Evolutionary conservation across 1,284 basidiomycete species (phyloP).

Genomic region (Cryptococcus depauperatus): DNA sequence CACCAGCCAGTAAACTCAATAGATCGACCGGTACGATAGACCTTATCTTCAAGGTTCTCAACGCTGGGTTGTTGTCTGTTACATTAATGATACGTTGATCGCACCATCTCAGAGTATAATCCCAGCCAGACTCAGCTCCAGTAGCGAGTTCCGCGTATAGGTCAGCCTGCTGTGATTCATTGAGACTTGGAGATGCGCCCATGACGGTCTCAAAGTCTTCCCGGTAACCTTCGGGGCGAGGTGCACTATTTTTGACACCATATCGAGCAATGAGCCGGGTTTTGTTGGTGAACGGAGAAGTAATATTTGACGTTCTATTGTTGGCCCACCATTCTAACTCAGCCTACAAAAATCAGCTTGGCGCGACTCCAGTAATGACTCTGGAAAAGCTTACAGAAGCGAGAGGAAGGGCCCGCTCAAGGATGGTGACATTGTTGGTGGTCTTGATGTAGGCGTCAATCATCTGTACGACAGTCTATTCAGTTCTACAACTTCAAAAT

Average conservation of each 20-base stretch:
- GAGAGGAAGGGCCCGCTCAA: constrained; percentile 57
- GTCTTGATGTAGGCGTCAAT: constrained; percentile 56
- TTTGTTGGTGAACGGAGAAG: constrained; percentile 61
- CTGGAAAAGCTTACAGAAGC: constrained; percentile 48
- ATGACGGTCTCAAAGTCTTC: constrained; percentile 70
- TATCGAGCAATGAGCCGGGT: constrained; percentile 62
- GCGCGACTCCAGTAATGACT: not conserved
- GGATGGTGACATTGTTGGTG: constrained; percentile 56
- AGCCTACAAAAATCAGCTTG: constrained; percentile 44
- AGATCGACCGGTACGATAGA: constrained; percentile 67
- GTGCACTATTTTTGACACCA: constrained; percentile 67
- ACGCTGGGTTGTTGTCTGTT: constrained; percentile 49
- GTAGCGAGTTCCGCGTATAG: constrained; percentile 84
- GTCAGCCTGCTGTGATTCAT: constrained; percentile 54
- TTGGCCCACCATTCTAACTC: constrained; percentile 75
- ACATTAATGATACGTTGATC: constrained; percentile 48
- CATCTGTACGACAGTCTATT: constrained; percentile 49
- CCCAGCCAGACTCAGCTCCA: constrained; percentile 68
- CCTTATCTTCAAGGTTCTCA: constrained; percentile 64
- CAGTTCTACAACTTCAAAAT: not conserved
- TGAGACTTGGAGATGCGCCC: constrained; percentile 56
- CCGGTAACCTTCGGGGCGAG: constrained; percentile 64
- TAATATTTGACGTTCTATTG: constrained; percentile 66
- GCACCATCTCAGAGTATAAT: constrained; percentile 49
- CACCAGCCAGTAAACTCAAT: constrained; percentile 64